Conservation (phyloP, 2,329 filamentous ascomycete species). For the Xylariaceae sp. region DNA sequence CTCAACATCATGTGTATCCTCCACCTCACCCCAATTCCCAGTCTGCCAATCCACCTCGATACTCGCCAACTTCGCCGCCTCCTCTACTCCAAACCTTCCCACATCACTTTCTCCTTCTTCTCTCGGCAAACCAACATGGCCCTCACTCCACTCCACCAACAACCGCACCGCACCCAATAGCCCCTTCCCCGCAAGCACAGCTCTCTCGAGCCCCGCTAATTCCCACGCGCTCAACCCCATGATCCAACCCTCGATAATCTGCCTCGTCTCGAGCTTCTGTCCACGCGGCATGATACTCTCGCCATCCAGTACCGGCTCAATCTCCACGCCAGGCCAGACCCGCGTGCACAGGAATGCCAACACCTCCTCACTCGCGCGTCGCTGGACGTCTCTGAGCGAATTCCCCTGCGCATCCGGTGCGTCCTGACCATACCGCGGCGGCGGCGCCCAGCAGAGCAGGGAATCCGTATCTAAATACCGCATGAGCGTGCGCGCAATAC, state of each 20-base stretch:
- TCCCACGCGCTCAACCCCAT: slow-evolving; percentile 68
- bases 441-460: slow-evolving; percentile 77
- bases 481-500: slow-evolving; percentile 65
- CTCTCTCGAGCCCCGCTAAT: slow-evolving; percentile 80
- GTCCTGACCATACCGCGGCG: slow-evolving; percentile 41
- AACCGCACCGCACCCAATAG: slow-evolving; percentile 71
- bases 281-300: slow-evolving; percentile 68
- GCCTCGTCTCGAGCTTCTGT: slow-evolving; percentile 69
- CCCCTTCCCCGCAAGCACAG: slow-evolving; percentile 79
- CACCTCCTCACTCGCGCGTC: slow-evolving; percentile 61
- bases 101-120: slow-evolving; percentile 25
- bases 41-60: slow-evolving; percentile 90
- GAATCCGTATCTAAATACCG: slow-evolving; percentile 90
- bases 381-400: slow-evolving; percentile 67
- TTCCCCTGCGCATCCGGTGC: slow-evolving; percentile 40
- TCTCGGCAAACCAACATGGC: slow-evolving; percentile 46
- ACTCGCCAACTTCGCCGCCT: slow-evolving; percentile 71
- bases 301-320: slow-evolving; percentile 72
- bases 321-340: slow-evolving; percentile 78
- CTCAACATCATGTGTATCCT: slow-evolving; percentile 96
- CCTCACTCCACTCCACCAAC: slow-evolving; percentile 81
- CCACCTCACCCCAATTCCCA: slow-evolving; percentile 88
- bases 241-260: slow-evolving; percentile 75
- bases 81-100: slow-evolving; percentile 67
- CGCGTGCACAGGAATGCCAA: slow-evolving; percentile 63